These are phyloP conservation scores for Pseudozyma hubeiensis DNA, from an alignment of 1,284 basidiomycete species.

Conservation along the genomic window DNA sequence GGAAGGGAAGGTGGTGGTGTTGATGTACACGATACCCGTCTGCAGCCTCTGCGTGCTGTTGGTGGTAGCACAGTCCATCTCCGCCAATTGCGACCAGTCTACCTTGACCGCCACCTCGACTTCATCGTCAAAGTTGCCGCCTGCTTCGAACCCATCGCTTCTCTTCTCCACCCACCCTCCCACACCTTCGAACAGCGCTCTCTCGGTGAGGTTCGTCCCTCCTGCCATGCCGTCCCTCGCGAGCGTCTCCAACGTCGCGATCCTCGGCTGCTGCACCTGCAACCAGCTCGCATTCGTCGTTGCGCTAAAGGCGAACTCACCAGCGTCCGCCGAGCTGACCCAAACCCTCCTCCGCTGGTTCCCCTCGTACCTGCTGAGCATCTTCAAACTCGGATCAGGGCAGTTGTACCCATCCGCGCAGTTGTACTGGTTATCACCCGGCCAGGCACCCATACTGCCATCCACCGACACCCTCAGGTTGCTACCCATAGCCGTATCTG, in stretches of 20 bases:
- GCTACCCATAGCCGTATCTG: conserved; percentile 22
- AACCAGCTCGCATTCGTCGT: conserved; percentile 24
- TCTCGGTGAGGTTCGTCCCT: conserved; percentile 1
- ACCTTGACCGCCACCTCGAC: conserved; percentile 19
- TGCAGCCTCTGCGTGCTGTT: conserved; percentile 8
- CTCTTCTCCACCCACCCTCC: conserved; percentile 7
- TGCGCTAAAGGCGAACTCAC: conserved; percentile 17
- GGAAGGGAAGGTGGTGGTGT: conserved; percentile 13
- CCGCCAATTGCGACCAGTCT: conserved; percentile 19
- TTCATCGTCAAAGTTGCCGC: conserved; percentile 33
- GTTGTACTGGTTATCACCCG: conserved; percentile 41
- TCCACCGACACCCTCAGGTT: conserved; percentile 27
- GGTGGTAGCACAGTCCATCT: conserved; percentile 5
- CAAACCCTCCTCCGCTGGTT: conserved; percentile 23
- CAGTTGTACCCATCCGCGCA: conserved; percentile 38
- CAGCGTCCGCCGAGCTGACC: conserved; percentile 25
- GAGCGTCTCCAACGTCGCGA: too few relatives aligned
- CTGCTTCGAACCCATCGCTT: conserved; percentile 10
- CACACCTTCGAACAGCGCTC: neutral
- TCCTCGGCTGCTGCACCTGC: neutral
- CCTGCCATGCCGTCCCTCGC: neutral
- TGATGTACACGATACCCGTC: conserved; percentile 31
- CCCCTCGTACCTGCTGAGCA: conserved; percentile 21
- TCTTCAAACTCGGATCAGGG: conserved; percentile 17
- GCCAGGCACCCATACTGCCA: conserved; percentile 41